phyloP scores from a whole-genome alignment of 148 eudicot genomes.

The Nepenthes mirabilis region DNA sequence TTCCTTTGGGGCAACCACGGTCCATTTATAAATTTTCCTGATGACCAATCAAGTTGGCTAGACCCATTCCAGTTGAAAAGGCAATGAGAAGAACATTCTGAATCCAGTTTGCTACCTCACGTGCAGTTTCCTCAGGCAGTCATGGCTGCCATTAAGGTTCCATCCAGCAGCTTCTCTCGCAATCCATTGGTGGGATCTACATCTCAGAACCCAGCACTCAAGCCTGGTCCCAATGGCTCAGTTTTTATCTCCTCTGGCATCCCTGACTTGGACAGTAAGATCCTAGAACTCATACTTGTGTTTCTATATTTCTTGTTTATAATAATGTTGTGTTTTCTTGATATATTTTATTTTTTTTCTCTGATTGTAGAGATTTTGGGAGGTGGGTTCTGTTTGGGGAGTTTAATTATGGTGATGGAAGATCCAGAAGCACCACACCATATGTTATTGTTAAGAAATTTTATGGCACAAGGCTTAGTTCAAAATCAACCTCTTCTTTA shows the following conservation, averaged over 20 bases:
- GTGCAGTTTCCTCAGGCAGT: background rate
- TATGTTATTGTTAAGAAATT: constrained; percentile 86
- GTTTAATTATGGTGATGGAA: constrained; percentile 90
- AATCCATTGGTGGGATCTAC: constrained; percentile 25
- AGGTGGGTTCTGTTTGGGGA: constrained; percentile 84
- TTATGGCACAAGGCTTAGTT: constrained; percentile 92
- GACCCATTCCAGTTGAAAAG: no score
- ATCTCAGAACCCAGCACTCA: constrained; percentile 51
- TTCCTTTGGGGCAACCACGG: no score
- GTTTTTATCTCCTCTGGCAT: constrained; percentile 83
- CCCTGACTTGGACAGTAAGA: constrained; percentile 82
- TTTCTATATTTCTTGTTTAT: background rate
- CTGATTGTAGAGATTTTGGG: constrained; percentile 59
- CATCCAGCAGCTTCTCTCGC: constrained; percentile 43
- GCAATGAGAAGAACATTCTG: no score
- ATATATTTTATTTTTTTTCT: background rate
- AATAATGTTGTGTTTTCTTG: background rate
- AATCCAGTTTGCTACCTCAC: no score
- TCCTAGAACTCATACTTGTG: background rate
- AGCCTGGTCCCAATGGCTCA: constrained; percentile 77
- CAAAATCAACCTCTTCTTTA: constrained; percentile 83
- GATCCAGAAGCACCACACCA: constrained; percentile 97
- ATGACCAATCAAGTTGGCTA: no score
- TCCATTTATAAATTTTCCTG: no score
- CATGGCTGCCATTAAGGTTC: constrained; percentile 35